Evolutionary conservation across 2,329 filamentous ascomycete genomes (phyloP).

Genomic region (Penicillium sp.): DNA sequence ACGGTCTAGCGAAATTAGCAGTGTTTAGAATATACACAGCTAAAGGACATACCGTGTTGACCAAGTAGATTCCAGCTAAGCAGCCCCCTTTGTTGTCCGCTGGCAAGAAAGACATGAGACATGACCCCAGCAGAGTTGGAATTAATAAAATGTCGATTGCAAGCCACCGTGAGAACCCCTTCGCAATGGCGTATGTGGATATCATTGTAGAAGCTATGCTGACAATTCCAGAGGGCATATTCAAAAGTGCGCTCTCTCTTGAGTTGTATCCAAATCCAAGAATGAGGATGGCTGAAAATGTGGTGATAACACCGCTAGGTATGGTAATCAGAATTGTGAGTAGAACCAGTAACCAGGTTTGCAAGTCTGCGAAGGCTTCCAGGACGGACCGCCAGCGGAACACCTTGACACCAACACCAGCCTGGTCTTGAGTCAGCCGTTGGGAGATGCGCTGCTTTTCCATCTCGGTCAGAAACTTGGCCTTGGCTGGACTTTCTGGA

Average conservation of each 20-base stretch:
- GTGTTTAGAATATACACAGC: conserved; percentile 15
- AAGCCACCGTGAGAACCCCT: conserved; percentile 44
- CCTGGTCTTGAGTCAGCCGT: conserved; percentile 23
- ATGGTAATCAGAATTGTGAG: conserved; percentile 42
- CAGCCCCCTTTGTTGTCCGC: conserved; percentile 44
- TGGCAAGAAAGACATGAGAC: conserved; percentile 41
- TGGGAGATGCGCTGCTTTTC: conserved; percentile 24
- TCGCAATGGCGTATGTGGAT: conserved; percentile 44
- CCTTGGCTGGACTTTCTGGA: conserved; percentile 23
- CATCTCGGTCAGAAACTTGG: conserved; percentile 25
- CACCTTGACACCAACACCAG: conserved; percentile 26
- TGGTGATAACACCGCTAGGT: conserved; percentile 51
- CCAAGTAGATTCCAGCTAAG: conserved; percentile 49
- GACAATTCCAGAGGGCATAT: conserved; percentile 50
- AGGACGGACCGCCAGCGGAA: conserved; percentile 29
- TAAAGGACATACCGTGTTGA: conserved; percentile 27
- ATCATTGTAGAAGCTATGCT: conserved; percentile 43
- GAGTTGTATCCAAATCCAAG: conserved; percentile 48
- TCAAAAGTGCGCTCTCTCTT: conserved; percentile 49
- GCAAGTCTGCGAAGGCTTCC: conserved; percentile 24
- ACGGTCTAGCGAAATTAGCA: conserved; percentile 36
- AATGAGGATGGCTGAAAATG: conserved; percentile 50
- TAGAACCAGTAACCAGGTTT: conserved; percentile 28
- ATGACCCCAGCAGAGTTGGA: conserved; percentile 51
- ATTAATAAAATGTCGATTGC: conserved; percentile 48